A percentile compares a stretch with the other conserved stretches of the same genome.
These are phyloP conservation scores for Phlegmacium glaucopus DNA, from an alignment of 768 basidiomycete species.

Conservation along the genomic window DNA sequence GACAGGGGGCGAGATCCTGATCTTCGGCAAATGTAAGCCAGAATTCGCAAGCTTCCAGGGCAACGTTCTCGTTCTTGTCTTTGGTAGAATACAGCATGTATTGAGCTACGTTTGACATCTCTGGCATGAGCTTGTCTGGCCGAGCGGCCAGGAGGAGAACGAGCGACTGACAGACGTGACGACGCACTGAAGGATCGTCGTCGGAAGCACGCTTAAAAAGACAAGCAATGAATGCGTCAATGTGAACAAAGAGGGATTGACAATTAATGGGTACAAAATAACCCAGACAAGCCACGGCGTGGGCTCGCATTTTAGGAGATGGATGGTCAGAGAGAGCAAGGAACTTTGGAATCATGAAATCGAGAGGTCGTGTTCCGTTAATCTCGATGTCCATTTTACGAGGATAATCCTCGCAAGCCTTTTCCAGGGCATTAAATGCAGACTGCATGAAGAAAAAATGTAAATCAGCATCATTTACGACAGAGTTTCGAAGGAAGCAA, in stretches of 20 bases:
- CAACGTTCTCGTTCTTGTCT: conserved; percentile 95
- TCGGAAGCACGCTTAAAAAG: conserved; percentile 96
- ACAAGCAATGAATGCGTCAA: conserved; percentile 90
- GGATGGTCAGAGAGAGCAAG: conserved; percentile 83
- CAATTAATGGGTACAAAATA: conserved; percentile 88
- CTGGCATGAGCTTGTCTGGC: conserved; percentile 95
- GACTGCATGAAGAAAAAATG: conserved; percentile 43
- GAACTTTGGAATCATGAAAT: conserved; percentile 97
- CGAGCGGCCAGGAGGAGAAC: conserved; percentile 90
- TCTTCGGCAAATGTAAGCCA: conserved; percentile 99
- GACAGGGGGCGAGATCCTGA: conserved; percentile 75
- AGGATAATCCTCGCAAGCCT: conserved; percentile 96
- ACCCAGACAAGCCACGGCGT: conserved; percentile 91
- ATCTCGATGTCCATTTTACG: conserved; percentile 94
- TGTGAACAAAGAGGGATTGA: conserved; percentile 85
- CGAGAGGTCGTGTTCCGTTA: conserved; percentile 87
- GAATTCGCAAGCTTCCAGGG: conserved; percentile 98
- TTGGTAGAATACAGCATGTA: conserved; percentile 99
- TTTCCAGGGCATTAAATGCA: conserved; percentile 91
- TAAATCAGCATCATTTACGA: too few relatives aligned
- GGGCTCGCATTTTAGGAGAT: conserved; percentile 85
- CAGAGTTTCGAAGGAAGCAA: conserved; percentile 2
- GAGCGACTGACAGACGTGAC: conserved; percentile 93
- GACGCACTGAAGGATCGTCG: conserved; percentile 88
- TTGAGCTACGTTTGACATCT: conserved; percentile 92